Conservation (phyloP, 2,329 filamentous ascomycete species). For the Scytalidium sp. region DNA sequence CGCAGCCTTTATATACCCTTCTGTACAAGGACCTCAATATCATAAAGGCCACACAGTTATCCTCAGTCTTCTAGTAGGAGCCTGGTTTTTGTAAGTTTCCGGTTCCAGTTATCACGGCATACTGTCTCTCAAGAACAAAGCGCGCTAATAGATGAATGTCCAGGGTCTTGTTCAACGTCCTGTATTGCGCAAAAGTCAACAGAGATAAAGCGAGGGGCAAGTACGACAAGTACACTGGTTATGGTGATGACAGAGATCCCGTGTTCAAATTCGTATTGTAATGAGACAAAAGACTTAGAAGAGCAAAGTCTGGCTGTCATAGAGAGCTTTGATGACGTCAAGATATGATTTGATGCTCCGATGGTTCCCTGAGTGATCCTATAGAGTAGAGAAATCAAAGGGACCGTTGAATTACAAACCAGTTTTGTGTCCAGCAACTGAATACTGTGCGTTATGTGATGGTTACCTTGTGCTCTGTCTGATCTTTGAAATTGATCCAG, state of each 20-base stretch:
- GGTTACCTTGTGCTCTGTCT: too few species aligned
- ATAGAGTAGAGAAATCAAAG: too few species aligned
- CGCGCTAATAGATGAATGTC: too few species aligned
- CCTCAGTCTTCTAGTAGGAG: slow-evolving; percentile 55
- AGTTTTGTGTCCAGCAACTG: too few species aligned
- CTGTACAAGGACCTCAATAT: slow-evolving; percentile 52
- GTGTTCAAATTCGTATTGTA: slow-evolving; percentile 58
- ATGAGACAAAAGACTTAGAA: slow-evolving; percentile 5
- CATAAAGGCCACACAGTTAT: slow-evolving; percentile 60
- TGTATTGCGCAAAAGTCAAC: slow-evolving; percentile 63
- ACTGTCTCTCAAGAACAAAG: too few species aligned
- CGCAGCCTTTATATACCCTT: slow-evolving; percentile 62
- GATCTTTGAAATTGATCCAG: too few species aligned
- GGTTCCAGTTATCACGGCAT: too few species aligned
- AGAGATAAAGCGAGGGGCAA: slow-evolving; percentile 58
- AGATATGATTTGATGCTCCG: not conserved
- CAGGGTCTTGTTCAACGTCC: slow-evolving; percentile 58
- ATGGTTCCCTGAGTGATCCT: too few species aligned
- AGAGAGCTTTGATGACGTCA: not conserved
- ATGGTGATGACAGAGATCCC: slow-evolving; percentile 62
- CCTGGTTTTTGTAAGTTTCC: slow-evolving; percentile 60
- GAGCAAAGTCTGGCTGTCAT: not conserved
- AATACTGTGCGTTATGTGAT: too few species aligned
- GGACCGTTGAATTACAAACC: too few species aligned
- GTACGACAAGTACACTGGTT: slow-evolving; percentile 53